Conservation (phyloP, 768 basidiomycete species). For the Gymnopilus junonius region DNA sequence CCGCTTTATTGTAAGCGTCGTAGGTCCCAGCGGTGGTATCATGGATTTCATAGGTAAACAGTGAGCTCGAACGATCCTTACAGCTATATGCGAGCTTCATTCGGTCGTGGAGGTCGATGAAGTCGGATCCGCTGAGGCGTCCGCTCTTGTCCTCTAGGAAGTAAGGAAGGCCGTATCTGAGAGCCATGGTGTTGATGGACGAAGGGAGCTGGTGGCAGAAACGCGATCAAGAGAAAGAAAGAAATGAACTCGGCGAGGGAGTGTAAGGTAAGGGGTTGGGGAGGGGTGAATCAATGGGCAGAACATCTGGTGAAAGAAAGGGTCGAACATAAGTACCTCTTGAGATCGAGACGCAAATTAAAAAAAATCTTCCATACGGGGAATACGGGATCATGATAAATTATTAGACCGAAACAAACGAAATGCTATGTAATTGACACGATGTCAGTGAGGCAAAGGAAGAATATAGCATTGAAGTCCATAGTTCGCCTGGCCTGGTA, state of each 20-base stretch:
- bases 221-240: not conserved
- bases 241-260: not conserved
- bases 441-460: not conserved
- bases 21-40: constrained; percentile 39
- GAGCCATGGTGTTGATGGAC: not conserved
- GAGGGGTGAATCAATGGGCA: not conserved
- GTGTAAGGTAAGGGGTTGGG: not conserved
- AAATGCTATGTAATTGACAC: not conserved
- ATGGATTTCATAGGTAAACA: constrained; percentile 57
- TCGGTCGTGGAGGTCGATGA: constrained; percentile 66
- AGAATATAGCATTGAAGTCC: not conserved
- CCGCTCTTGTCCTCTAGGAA: constrained; percentile 71
- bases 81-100: constrained; percentile 54
- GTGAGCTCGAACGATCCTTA: constrained; percentile 41
- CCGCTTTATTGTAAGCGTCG: constrained; percentile 34
- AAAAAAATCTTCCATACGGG: not conserved
- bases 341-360: not conserved
- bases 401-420: not conserved
- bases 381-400: not conserved
- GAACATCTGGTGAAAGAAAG: not conserved
- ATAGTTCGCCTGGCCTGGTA: not conserved
- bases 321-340: not conserved
- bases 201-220: not conserved
- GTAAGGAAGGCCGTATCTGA: constrained; percentile 55
- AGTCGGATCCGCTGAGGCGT: constrained; percentile 55